Evolutionary conservation across 495 filamentous ascomycete species (phyloP), one percentile per base, ranked within the genome.

Genomic region (Bombardia bombarda): DNA sequence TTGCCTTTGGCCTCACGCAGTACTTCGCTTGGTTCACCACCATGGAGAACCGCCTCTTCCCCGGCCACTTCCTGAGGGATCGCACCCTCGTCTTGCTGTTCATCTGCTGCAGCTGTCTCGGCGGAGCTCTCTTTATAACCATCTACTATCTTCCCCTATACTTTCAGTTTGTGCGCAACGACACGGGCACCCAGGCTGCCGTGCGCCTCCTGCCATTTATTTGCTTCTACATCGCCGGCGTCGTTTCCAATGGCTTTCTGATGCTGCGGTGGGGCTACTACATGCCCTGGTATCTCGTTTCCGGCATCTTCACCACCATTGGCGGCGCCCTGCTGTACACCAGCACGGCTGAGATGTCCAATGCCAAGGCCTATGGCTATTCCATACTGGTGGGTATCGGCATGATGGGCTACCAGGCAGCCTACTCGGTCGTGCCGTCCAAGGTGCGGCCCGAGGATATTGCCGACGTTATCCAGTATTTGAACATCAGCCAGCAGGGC

Each of bases 131-230:
- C 24, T 68, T 69, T 51, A 47, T 73, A 32, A 43, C 60, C 13
- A 54, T 71, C 42, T 74, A 69, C 39, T 68, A 67, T 46, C 64
- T 73, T 21, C 80, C 78, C 0, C 47, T 81, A 22, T 79, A 70
- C 59, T 83, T 81, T 53, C 74, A 78, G 45, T 83, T 83, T 53
- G 65, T 65, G 1, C 58, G 57, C 4, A 63, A 56, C 12, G 75
- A 79, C 45, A 52, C 50, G 0, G 67, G 73, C 5, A 50, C 78
- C 5, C 45, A 59, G 26, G 60, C 78, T 1, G 76, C 66, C 2
- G 75, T 82, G 0, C 67, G 73, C 8, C 60, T 83, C 1, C 65
- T 84, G 2, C 80, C 82, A 4, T 77, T 75, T 43, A 67, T 83
- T 35, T 34, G 67, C 32, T 34, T 77, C 3, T 50, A 73, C 36